Percentiles rank a stretch among this genome's conserved stretches.
phyloP scores from a whole-genome alignment of 805 yeast genomes.

The Starmerella tilneyi region DNA sequence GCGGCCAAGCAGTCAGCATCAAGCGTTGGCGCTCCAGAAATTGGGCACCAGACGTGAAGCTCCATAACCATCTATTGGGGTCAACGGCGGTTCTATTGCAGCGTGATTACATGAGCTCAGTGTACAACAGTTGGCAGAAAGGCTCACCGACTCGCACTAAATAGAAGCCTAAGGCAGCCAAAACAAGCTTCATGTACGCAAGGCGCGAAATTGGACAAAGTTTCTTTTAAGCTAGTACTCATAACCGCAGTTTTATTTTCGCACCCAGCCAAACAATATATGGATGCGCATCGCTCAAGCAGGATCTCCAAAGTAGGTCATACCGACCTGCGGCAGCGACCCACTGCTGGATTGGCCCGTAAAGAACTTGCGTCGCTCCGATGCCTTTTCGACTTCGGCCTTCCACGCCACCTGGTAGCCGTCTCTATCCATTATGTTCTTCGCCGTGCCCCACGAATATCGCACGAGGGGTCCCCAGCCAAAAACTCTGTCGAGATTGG shows the following conservation, averaged over 20 bases:
- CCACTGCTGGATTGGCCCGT: background rate
- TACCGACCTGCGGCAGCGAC: conserved; percentile 14
- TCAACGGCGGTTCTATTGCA: background rate
- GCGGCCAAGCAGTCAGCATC: conserved; percentile 31
- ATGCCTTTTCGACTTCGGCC: conserved; percentile 35
- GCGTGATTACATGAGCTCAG: background rate
- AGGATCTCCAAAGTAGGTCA: conserved; percentile 13
- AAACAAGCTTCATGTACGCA: no score
- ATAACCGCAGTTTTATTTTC: background rate
- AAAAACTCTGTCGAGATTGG: conserved; percentile 55
- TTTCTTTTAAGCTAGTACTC: no score
- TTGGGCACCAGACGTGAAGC: conserved; percentile 30
- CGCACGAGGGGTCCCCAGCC: conserved; percentile 78
- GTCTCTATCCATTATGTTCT: conserved; percentile 50
- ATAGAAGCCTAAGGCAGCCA: no score
- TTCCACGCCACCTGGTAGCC: conserved; percentile 51
- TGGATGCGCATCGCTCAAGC: no score
- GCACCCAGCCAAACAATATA: no score
- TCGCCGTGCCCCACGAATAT: conserved; percentile 91
- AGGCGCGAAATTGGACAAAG: no score
- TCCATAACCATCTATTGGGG: conserved; percentile 19
- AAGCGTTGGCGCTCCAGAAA: conserved; percentile 24
- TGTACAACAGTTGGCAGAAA: background rate
- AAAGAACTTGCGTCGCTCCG: conserved; percentile 3
- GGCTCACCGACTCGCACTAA: background rate